Base-by-base conservation (phyloP, 2,329 filamentous ascomycete genomes). In the Trichothecium roseum region DNA sequence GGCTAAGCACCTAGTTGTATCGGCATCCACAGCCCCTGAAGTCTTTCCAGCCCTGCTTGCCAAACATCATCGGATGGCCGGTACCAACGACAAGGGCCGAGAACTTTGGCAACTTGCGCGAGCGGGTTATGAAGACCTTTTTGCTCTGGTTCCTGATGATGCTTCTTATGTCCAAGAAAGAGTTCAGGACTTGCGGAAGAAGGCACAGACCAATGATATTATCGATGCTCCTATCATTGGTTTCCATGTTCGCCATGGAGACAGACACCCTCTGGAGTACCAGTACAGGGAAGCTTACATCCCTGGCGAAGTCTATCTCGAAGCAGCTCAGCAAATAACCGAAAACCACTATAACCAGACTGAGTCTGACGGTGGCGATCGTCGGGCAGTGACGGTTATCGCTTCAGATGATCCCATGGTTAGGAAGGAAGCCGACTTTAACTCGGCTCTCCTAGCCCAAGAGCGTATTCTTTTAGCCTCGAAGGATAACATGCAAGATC, bases 321-420 rank as follows among this genome's bases (percentile, higher is more conserved):
- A 76, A 38, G 69, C 63, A n/a, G 78, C 74, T 1, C 60, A 64
- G 26, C 64, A 69, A 9, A 57, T 81, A 17, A 61, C 80, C 5
- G 64, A 72, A 7, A 52, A 60, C 8, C 56, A 59, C 22, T 63
- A 68, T 52, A 71, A 24, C 20, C 17, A 37, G 15, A 66, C 46
- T 56, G 57, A 63, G 37, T 49, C 54, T 13, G 56, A 58, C 16
- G 62, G 64, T 17, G 55, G 84, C 28, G 20, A 24, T 24, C 20
- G 20, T 6, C 20, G 20, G 10, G 20, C 20, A 24, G 20, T 24
- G 20, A 24, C 20, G 6, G 20, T 24, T 6, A 55, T 73, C 5
- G 84, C 85, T 5, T 88, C 84, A 0, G 86, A 94, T 52, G 85
- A 94, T 50, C 84, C 85, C 0, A 74, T 78, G 37, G 76, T 91